Evolutionary conservation across 768 basidiomycete genomes (phyloP).

Genomic region (Psilocybe subaeruginosa): DNA sequence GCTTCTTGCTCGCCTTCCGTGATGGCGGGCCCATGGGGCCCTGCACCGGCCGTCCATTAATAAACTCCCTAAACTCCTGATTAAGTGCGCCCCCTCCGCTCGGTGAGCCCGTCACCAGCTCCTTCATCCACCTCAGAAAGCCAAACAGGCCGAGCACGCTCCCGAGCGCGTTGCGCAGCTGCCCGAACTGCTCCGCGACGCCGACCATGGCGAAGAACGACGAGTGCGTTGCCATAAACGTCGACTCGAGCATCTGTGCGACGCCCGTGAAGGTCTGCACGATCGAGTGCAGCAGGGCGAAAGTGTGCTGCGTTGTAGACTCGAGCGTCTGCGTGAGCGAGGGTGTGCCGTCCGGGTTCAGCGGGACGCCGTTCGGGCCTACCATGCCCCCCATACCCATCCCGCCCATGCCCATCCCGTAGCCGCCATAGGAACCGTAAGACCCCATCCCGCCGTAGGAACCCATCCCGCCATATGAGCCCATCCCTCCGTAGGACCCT

Average conservation of each 20-base stretch:
- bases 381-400: slow-evolving; percentile 33
- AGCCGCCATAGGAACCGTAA: slow-evolving; percentile 40
- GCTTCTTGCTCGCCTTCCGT: slow-evolving; percentile 83
- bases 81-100: slow-evolving; percentile 39
- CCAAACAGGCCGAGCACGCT: slow-evolving; percentile 94
- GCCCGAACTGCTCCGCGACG: slow-evolving; percentile 93
- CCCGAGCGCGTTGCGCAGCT: slow-evolving; percentile 89
- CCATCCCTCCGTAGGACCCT: slow-evolving; percentile 25
- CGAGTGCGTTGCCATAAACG: slow-evolving; percentile 96
- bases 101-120: slow-evolving; percentile 50
- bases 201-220: slow-evolving; percentile 97
- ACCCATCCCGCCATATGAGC: slow-evolving; percentile 22
- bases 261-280: slow-evolving; percentile 95
- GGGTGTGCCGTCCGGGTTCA: slow-evolving; percentile 51
- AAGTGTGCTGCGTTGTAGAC: slow-evolving; percentile 88
- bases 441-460: slow-evolving; percentile 35
- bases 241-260: slow-evolving; percentile 96
- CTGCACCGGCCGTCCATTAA: slow-evolving; percentile 64
- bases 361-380: slow-evolving; percentile 44
- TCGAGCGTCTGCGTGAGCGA: slow-evolving; percentile 89
- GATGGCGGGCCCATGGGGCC: slow-evolving; percentile 41
- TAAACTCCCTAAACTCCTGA: slow-evolving; percentile 75
- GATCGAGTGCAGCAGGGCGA: slow-evolving; percentile 90
- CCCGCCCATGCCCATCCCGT: slow-evolving; percentile 24
- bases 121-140: slow-evolving; percentile 83